Conservation (phyloP, 1,139 yeast genomes). For the Geotrichum europaeum region DNA sequence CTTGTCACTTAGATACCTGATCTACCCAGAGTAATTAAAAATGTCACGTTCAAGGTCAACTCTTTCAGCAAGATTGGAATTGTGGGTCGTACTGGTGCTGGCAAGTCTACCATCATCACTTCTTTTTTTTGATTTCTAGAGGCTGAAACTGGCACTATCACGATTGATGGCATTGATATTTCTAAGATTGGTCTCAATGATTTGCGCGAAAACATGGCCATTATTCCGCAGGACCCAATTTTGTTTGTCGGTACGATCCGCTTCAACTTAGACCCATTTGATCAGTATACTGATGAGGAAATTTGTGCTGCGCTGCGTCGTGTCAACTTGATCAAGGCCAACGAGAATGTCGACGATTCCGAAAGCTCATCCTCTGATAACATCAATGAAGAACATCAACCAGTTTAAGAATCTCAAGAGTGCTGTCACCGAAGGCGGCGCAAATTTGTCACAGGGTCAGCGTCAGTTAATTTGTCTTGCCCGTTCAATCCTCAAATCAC, state of each 20-base stretch:
- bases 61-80: conserved; percentile 85
- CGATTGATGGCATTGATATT: conserved; percentile 84
- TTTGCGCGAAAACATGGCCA: conserved; percentile 77
- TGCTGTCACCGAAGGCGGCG: conserved; percentile 82
- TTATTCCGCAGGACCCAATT: conserved; percentile 93
- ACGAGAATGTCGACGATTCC: not conserved
- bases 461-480: conserved; percentile 91
- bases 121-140: conserved; percentile 91
- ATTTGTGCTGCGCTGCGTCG: conserved; percentile 82
- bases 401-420: conserved; percentile 68
- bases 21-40: conserved; percentile 81
- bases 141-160: conserved; percentile 76
- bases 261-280: conserved; percentile 76
- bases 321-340: conserved; percentile 56
- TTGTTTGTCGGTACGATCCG: conserved; percentile 80
- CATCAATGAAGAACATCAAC: conserved; percentile 58
- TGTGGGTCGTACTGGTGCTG: conserved; percentile 98
- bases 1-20: conserved; percentile 81
- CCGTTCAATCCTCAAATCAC: conserved; percentile 76
- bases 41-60: conserved; percentile 71
- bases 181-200: conserved; percentile 75
- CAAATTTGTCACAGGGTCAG: conserved; percentile 91
- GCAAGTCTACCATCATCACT: conserved; percentile 92
- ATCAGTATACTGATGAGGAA: conserved; percentile 59
- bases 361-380: not conserved